These are phyloP conservation scores for Xylariaceae sp. DNA, from an alignment of 2,329 filamentous ascomycete species.

Conservation along the genomic window DNA sequence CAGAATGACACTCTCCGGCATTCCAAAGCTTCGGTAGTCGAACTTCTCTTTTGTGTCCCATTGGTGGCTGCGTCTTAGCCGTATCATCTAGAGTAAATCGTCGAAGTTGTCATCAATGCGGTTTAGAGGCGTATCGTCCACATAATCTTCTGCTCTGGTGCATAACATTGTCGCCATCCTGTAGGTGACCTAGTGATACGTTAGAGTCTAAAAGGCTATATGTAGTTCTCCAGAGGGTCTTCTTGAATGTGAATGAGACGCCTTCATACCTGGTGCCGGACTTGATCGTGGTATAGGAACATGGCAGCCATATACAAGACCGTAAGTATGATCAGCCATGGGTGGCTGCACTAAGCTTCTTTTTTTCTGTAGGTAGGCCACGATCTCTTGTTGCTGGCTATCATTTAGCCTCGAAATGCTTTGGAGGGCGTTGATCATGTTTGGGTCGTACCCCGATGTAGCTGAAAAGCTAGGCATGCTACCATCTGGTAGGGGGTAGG, in stretches of 20 bases:
- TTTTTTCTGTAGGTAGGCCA: conserved; percentile 35
- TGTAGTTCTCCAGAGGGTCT: no score
- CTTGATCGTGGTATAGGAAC: conserved; percentile 26
- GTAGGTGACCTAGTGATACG: not conserved
- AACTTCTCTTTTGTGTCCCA: not conserved
- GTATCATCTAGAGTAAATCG: not conserved
- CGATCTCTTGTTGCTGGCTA: conserved; percentile 36
- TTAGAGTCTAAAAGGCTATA: conserved; percentile 3
- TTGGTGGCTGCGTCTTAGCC: not conserved
- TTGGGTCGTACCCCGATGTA: conserved; percentile 22
- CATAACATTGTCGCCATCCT: not conserved
- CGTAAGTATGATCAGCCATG: conserved; percentile 25
- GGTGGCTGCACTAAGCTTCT: conserved; percentile 25
- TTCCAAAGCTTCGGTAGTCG: no score
- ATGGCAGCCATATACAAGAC: conserved; percentile 23
- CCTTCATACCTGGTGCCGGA: conserved; percentile 23
- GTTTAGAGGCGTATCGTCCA: not conserved
- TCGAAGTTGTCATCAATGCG: not conserved
- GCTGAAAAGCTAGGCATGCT: conserved; percentile 17
- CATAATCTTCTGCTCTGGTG: conserved; percentile 22
- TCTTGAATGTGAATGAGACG: not conserved
- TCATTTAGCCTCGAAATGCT: conserved; percentile 34
- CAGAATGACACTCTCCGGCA: not conserved
- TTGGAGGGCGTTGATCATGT: conserved; percentile 35
- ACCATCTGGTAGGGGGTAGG: conserved; percentile 22